Base-by-base conservation (phyloP, 768 basidiomycete genomes). In the Leucocoprinus leucothites region DNA sequence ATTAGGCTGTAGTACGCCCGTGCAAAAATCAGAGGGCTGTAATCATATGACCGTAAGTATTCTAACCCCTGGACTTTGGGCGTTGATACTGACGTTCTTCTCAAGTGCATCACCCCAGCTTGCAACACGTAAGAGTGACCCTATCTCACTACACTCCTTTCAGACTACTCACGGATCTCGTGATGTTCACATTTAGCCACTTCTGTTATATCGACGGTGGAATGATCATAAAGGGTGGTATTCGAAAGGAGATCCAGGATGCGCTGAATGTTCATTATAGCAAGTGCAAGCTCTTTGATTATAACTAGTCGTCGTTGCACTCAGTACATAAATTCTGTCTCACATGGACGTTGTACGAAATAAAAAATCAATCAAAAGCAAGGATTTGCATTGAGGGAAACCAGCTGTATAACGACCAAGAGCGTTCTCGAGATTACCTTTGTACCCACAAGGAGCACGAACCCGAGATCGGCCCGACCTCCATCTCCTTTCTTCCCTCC, bases 31-130 rank as follows among this genome's bases (percentile, higher is more conserved):
- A 8, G 66, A 65, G 14, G 83, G 83, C 1, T 85, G 83, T 50
- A 77, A 82, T 56, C 82, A 85, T 63, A 85, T 85, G 78, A 72
- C 74, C 57, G 82, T 82, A 26, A 68, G 81, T 18, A 35, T 21
- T 41, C 18, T 19, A 42, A 8, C 21, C 3, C n/a, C 31, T 31
- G 9, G 7, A 18, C 41, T 26, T 41, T 21, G 18, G 36, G 45
- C 26, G 28, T 38, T 22, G 2, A n/a, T 34, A 36, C 24, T 3
- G 13, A 53, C 9, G n/a, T 19, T 19, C 9, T 22, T 26, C 19
- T 57, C 24, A 53, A 84, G 82, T 84, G 80, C 59, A 74, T 76
- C 36, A 69, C 80, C 1, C 80, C 81, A 1, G 80, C 76, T n/a
- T 85, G 83, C 64, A 82, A 83, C 58, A 74, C 76, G 59, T 72